Evolutionary conservation across 495 filamentous ascomycete species (phyloP).

Genomic region (Hypoxylon intermedium): DNA sequence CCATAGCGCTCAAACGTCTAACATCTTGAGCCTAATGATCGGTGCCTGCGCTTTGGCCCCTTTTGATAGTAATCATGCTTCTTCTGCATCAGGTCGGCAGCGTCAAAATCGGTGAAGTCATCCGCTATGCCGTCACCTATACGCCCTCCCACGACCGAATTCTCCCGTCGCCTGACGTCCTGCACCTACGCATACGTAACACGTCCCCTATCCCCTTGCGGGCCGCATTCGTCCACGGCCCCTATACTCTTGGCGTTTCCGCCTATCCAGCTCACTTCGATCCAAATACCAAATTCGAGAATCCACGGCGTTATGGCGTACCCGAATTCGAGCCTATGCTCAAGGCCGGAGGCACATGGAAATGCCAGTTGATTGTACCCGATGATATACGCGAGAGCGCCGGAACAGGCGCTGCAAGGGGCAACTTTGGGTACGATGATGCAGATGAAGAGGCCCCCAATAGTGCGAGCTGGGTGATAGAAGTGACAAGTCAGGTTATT

Average conservation of each 20-base stretch:
- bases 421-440: constrained; percentile 46
- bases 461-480: constrained; percentile 85
- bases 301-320: constrained; percentile 65
- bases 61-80: constrained; percentile 66
- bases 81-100: constrained; percentile 86
- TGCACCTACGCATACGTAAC: constrained; percentile 89
- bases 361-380: constrained; percentile 77
- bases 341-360: constrained; percentile 89
- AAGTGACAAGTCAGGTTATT: constrained; percentile 88
- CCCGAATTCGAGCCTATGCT: constrained; percentile 95
- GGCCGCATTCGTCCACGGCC: constrained; percentile 94
- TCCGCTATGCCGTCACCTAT: constrained; percentile 92
- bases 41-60: constrained; percentile 1
- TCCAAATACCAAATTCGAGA: constrained; percentile 74
- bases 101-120: constrained; percentile 90
- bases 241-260: constrained; percentile 87
- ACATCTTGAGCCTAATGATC: constrained; percentile 11
- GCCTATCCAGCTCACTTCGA: constrained; percentile 82
- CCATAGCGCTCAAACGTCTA: too few relatives aligned
- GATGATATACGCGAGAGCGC: constrained; percentile 67
- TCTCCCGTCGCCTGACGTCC: constrained; percentile 76
- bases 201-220: constrained; percentile 88
- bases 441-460: constrained; percentile 45
- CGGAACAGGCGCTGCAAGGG: constrained; percentile 45
- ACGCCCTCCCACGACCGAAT: constrained; percentile 87